These are phyloP conservation scores for Sporodiniella umbellata DNA, from an alignment of 371 early-diverging fungal genomes.

Conservation along the genomic window DNA sequence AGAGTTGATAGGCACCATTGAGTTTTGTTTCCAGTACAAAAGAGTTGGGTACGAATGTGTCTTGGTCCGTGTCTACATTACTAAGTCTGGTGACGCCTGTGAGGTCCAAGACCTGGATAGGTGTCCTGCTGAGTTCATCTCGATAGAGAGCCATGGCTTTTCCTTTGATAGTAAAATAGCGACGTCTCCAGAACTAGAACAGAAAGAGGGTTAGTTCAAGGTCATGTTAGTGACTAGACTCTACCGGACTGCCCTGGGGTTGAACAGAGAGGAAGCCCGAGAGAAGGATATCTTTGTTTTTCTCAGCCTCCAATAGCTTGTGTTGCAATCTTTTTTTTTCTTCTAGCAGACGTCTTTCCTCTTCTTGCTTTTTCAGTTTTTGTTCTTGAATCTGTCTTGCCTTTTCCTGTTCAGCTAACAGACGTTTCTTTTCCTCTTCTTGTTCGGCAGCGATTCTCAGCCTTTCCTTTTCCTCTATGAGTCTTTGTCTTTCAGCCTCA, in stretches of 20 bases:
- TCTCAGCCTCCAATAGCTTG: conserved; percentile 30
- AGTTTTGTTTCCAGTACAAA: conserved; percentile 36
- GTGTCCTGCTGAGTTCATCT: conserved; percentile 19
- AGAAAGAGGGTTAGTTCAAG: no score
- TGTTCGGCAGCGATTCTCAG: conserved; percentile 11
- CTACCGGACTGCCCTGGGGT: conserved; percentile 28
- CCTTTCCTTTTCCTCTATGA: conserved; percentile 12
- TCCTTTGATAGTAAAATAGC: conserved; percentile 25
- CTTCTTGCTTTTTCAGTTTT: conserved; percentile 6
- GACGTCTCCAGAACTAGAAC: conserved; percentile 34
- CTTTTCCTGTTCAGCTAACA: conserved; percentile 1
- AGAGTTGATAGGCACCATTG: conserved; percentile 36
- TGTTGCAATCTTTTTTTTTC: conserved; percentile 20
- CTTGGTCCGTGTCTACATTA: conserved; percentile 28
- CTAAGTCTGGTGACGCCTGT: conserved; percentile 26
- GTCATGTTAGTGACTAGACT: no score
- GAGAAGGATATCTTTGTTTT: conserved; percentile 26
- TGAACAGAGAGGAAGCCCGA: conserved; percentile 29
- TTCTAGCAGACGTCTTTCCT: conserved; percentile 16
- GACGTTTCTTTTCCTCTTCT: conserved; percentile 8
- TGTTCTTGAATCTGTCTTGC: conserved; percentile 14
- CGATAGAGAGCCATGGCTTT: conserved; percentile 22
- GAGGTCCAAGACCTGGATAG: conserved; percentile 49
- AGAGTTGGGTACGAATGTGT: conserved; percentile 42
- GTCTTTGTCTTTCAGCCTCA: conserved; percentile 3